Evolutionary conservation across 2,329 filamentous ascomycete species (phyloP).

Genomic region (Stachybotrys chartarum): DNA sequence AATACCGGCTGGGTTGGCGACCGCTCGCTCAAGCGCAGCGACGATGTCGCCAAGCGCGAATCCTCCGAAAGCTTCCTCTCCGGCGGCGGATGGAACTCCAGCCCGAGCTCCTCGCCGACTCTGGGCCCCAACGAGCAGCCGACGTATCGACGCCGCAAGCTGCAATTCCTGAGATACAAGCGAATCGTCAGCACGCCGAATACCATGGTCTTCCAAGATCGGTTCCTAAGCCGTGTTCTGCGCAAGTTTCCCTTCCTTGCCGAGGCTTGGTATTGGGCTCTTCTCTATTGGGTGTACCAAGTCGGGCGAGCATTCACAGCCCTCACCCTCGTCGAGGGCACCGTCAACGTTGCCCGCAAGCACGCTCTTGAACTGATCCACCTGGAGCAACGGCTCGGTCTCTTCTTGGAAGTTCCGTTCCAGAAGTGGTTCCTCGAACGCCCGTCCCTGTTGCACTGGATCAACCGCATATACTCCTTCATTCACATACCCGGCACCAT

Average conservation of each 20-base stretch:
- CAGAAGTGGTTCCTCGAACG: conserved; percentile 46
- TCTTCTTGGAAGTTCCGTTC: conserved; percentile 59
- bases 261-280: conserved; percentile 71
- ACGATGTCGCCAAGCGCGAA: conserved; percentile 17
- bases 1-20: conserved; percentile 10
- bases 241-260: conserved; percentile 64
- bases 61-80: conserved; percentile 17
- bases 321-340: conserved; percentile 59
- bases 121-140: conserved; percentile 19
- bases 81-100: neutral
- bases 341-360: conserved; percentile 59
- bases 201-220: conserved; percentile 22
- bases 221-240: conserved; percentile 41
- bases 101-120: conserved; percentile 14
- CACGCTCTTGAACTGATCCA: conserved; percentile 63
- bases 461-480: conserved; percentile 68
- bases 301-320: conserved; percentile 66
- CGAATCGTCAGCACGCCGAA: conserved; percentile 23
- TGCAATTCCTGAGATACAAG: conserved; percentile 23
- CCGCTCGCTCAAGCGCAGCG: conserved; percentile 18
- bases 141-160: conserved; percentile 21
- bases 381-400: conserved; percentile 54
- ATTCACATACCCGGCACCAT: conserved; percentile 75
- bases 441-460: conserved; percentile 55
- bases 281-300: conserved; percentile 76